Percentiles rank a stretch among this genome's conserved stretches.
phyloP scores from a whole-genome alignment of 78 protist species.

The Speleostelium caveatum region DNA sequence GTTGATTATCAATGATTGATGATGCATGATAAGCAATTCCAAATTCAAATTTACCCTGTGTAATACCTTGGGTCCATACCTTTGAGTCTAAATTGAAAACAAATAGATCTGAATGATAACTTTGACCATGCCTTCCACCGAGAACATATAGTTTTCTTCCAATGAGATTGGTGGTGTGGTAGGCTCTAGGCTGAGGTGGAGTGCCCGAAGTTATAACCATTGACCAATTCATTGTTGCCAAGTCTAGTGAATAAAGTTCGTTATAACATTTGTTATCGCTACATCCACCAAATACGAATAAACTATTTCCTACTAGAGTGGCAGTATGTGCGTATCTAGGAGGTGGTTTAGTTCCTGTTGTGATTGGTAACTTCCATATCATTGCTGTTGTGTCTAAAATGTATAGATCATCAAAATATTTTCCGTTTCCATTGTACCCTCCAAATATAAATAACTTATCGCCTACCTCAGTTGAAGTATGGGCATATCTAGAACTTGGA shows the following conservation, averaged over 20 bases:
- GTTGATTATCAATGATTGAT: constrained; percentile 29
- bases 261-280: constrained; percentile 35
- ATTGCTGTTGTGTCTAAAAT: constrained; percentile 21
- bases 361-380: constrained; percentile 24
- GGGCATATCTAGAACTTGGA: constrained; percentile 35
- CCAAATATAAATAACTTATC: constrained; percentile 38
- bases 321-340: constrained; percentile 67
- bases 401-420: constrained; percentile 36
- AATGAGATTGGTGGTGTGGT: constrained; percentile 54
- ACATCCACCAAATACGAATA: constrained; percentile 63
- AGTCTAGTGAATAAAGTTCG: constrained; percentile 39
- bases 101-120: constrained; percentile 27
- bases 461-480: constrained; percentile 53
- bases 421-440: constrained; percentile 21
- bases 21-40: constrained; percentile 36
- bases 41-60: constrained; percentile 18
- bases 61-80: constrained; percentile 66
- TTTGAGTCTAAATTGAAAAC: constrained; percentile 64
- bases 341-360: constrained; percentile 26
- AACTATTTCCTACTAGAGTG: constrained; percentile 26
- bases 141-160: constrained; percentile 61
- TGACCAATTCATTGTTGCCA: constrained; percentile 8
- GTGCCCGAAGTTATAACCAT: background rate
- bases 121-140: constrained; percentile 25
- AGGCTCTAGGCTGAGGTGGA: constrained; percentile 41